phyloP scores from a whole-genome alignment of 306 rosid genomes.

The Fagus crenata region DNA sequence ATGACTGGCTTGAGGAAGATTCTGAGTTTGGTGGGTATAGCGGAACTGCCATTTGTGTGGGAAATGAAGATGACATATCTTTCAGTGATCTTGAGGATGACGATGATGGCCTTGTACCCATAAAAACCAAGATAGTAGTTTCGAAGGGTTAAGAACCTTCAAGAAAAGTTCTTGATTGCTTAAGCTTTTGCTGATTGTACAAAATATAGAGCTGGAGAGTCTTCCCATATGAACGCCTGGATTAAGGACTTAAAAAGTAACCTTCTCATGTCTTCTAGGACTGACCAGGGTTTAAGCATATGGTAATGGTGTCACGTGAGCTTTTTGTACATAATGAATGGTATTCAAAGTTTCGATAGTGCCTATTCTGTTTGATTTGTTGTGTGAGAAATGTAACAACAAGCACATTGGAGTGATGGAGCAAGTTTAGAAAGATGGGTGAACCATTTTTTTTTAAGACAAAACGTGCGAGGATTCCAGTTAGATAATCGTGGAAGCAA shows the following conservation, averaged over 20 bases:
- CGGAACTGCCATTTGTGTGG: slow-evolving; percentile 34
- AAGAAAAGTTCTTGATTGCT: slow-evolving; percentile 15
- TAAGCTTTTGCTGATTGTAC: slow-evolving; percentile 18
- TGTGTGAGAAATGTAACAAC: slow-evolving; percentile 27
- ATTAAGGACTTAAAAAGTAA: not conserved
- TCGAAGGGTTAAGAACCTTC: slow-evolving; percentile 42
- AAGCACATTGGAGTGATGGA: slow-evolving; percentile 13
- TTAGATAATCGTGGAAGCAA: not conserved
- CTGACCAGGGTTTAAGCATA: slow-evolving; percentile 11
- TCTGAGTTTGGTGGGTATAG: slow-evolving; percentile 50
- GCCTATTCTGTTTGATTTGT: slow-evolving; percentile 30
- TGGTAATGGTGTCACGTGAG: slow-evolving; percentile 23
- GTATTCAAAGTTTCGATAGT: slow-evolving; percentile 27
- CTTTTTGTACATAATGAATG: slow-evolving; percentile 52
- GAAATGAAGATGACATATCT: slow-evolving; percentile 88
- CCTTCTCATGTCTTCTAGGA: not conserved
- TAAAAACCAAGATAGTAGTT: slow-evolving; percentile 36
- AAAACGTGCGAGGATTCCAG: slow-evolving; percentile 6
- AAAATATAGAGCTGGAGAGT: slow-evolving; percentile 26
- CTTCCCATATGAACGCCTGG: not conserved
- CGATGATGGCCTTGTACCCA: slow-evolving; percentile 50
- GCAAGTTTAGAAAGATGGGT: slow-evolving; percentile 4
- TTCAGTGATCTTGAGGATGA: slow-evolving; percentile 96
- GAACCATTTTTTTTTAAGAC: not conserved
- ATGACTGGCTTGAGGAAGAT: slow-evolving; percentile 93